These are phyloP conservation scores for Aspergillus mulundensis DNA, from an alignment of 495 filamentous ascomycete genomes.

Conservation along the genomic window DNA sequence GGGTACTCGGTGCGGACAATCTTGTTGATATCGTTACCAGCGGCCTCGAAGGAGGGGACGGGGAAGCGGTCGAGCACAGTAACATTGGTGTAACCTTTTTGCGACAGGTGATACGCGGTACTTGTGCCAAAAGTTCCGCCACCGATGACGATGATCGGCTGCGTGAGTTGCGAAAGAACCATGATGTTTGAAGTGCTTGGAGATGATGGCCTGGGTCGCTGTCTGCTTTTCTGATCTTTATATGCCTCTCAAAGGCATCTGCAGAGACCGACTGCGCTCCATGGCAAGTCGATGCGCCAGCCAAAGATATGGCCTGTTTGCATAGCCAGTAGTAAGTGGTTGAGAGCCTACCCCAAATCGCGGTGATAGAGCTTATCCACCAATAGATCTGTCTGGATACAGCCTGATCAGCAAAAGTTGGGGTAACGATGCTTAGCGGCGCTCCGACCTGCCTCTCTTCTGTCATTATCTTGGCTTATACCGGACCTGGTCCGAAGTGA, in stretches of 20 bases:
- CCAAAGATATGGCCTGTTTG: too few relatives aligned
- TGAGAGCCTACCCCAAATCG: neutral
- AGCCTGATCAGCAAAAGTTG: neutral
- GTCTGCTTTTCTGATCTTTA: neutral
- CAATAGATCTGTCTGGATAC: neutral
- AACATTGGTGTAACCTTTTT: constrained; percentile 19
- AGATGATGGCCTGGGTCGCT: neutral
- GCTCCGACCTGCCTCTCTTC: constrained; percentile 1
- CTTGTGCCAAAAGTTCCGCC: constrained; percentile 38
- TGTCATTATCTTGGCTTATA: neutral
- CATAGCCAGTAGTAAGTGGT: neutral
- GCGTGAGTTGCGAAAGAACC: neutral
- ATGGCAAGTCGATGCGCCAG: neutral
- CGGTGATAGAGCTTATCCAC: neutral
- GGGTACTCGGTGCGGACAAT: constrained; percentile 30
- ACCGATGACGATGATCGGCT: constrained; percentile 31
- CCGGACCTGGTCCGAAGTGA: neutral
- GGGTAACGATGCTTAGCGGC: neutral
- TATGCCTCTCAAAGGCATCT: neutral
- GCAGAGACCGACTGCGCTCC: neutral
- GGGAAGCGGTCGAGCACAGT: constrained; percentile 33
- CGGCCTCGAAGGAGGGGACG: constrained; percentile 23
- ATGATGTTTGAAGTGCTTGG: neutral
- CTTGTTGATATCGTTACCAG: constrained; percentile 29
- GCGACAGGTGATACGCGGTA: constrained; percentile 38